Evolutionary conservation across 2,329 filamentous ascomycete genomes (phyloP).

Genomic region (Mycocentrospora acerina): DNA sequence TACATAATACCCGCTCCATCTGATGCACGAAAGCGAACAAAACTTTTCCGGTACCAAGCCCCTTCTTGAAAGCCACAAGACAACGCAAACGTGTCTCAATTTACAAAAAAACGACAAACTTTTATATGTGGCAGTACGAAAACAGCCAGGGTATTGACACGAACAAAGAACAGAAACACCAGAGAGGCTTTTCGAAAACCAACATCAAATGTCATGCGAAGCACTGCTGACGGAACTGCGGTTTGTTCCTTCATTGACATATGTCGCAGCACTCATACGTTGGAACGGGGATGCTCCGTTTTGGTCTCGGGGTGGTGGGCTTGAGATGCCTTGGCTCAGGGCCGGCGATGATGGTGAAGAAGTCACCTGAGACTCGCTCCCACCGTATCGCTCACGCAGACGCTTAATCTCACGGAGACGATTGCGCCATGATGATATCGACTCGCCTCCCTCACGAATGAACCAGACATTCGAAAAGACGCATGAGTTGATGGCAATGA

Average conservation of each 20-base stretch:
- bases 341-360: slow-evolving; percentile 27
- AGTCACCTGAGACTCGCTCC: slow-evolving; percentile 11
- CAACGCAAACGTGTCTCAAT: slow-evolving; percentile 4
- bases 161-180: slow-evolving; percentile 6
- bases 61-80: slow-evolving; percentile 5
- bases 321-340: slow-evolving; percentile 23
- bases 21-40: background rate
- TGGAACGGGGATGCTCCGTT: slow-evolving; percentile 34
- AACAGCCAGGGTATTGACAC: slow-evolving; percentile 5
- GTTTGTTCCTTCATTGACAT: slow-evolving; percentile 40
- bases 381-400: slow-evolving; percentile 64
- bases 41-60: slow-evolving; percentile 5
- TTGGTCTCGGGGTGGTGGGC: slow-evolving; percentile 31
- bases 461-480: slow-evolving; percentile 93
- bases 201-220: slow-evolving; percentile 29
- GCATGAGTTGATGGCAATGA: slow-evolving; percentile 88
- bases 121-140: slow-evolving; percentile 8
- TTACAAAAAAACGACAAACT: slow-evolving; percentile 4
- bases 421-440: slow-evolving; percentile 86
- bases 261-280: slow-evolving; percentile 38
- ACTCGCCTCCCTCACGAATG: slow-evolving; percentile 72
- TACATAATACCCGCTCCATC: background rate
- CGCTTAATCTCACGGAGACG: slow-evolving; percentile 82
- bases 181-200: background rate
- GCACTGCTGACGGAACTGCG: slow-evolving; percentile 41